Percentiles rank a stretch among this genome's conserved stretches.
Evolutionary conservation across 768 basidiomycete genomes (phyloP).

Genomic region (Tylopilus felleus): DNA sequence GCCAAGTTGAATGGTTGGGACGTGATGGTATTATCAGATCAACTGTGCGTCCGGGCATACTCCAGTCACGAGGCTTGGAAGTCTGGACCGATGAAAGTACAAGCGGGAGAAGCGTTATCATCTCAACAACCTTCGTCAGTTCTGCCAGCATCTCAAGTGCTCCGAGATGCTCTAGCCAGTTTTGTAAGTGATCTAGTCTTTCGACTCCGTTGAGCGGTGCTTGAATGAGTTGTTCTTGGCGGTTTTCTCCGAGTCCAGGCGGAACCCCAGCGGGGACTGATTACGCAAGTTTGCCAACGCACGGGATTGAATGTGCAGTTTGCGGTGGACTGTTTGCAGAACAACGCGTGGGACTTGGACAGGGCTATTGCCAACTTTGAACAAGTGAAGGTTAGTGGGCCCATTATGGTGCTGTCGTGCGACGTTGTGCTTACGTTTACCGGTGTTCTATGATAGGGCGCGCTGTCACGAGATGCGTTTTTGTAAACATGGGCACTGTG

Average conservation of each 20-base stretch:
- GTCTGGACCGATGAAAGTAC: slow-evolving; percentile 70
- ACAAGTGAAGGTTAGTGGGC: slow-evolving; percentile 69
- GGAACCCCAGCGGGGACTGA: slow-evolving; percentile 65
- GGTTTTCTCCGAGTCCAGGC: slow-evolving; percentile 41
- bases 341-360: slow-evolving; percentile 82
- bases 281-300: slow-evolving; percentile 64
- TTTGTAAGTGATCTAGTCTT: slow-evolving; percentile 48
- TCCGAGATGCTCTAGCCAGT: slow-evolving; percentile 49
- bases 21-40: slow-evolving; percentile 85
- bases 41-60: slow-evolving; percentile 78
- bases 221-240: slow-evolving; percentile 13
- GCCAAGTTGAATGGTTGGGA: slow-evolving; percentile 87
- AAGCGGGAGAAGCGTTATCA: slow-evolving; percentile 41
- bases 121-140: slow-evolving; percentile 21
- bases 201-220: slow-evolving; percentile 5
- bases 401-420: not conserved
- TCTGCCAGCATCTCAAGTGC: slow-evolving; percentile 35
- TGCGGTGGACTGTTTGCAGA: slow-evolving; percentile 79
- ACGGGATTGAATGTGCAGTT: slow-evolving; percentile 80
- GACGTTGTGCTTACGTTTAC: slow-evolving; percentile 25
- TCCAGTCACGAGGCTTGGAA: slow-evolving; percentile 79
- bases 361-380: slow-evolving; percentile 83
- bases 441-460: slow-evolving; percentile 36
- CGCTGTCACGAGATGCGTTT: slow-evolving; percentile 53
- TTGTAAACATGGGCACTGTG: slow-evolving; percentile 33